Percentiles rank a stretch among this genome's conserved stretches.
phyloP scores from a whole-genome alignment of 2,329 filamentous ascomycete genomes.

The Calonectria crousiana region DNA sequence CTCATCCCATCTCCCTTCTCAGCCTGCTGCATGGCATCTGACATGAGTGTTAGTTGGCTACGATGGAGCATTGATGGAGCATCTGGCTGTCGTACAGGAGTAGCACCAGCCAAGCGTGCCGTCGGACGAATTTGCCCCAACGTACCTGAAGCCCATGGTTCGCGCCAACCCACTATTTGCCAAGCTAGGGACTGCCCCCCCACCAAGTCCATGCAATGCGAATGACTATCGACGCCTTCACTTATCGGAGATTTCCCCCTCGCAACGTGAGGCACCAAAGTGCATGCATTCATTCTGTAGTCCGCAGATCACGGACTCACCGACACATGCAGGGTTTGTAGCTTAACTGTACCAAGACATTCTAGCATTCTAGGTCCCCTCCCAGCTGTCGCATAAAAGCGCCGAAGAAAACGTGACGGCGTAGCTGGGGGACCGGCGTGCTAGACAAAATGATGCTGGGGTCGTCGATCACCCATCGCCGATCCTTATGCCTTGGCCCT shows the following conservation, averaged over 20 bases:
- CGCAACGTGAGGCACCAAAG: slow-evolving; percentile 1
- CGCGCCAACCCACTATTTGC: slow-evolving; percentile 4
- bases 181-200: background rate
- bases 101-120: background rate
- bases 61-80: background rate
- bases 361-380: background rate
- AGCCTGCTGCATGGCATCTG: background rate
- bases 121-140: background rate
- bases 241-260: slow-evolving; percentile 15
- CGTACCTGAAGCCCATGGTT: background rate
- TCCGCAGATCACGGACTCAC: slow-evolving; percentile 15
- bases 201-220: background rate
- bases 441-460: slow-evolving; percentile 8
- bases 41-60: background rate
- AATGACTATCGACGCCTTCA: slow-evolving; percentile 4
- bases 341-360: background rate
- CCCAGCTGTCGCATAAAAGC: slow-evolving; percentile 8
- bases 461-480: slow-evolving; percentile 7
- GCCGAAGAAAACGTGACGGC: slow-evolving; percentile 10
- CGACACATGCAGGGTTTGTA: background rate
- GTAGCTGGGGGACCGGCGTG: background rate
- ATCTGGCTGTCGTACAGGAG: background rate
- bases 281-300: slow-evolving; percentile 13
- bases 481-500: slow-evolving; percentile 3
- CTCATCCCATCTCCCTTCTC: background rate